phyloP scores from a whole-genome alignment of 768 basidiomycete species.

The Macrolepiota dolichaula region DNA sequence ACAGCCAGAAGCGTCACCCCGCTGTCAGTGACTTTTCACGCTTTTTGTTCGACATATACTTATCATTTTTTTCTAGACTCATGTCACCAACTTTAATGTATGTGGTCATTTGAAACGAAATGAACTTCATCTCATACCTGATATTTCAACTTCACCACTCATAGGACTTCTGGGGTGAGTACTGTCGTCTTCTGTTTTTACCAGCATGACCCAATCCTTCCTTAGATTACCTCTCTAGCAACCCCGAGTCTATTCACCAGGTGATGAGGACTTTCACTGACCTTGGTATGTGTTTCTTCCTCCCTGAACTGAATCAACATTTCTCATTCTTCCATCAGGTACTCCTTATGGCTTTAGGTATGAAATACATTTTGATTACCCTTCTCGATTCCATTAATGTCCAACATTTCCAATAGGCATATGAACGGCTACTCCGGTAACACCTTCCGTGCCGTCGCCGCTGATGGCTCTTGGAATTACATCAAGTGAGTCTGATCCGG shows the following conservation, averaged over 20 bases:
- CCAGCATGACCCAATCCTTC: background rate
- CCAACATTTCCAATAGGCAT: constrained; percentile 14
- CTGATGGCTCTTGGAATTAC: constrained; percentile 47
- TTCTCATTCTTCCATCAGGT: background rate
- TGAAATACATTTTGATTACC: background rate
- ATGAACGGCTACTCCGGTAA: constrained; percentile 18
- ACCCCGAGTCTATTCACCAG: constrained; percentile 44
- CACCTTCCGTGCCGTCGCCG: constrained; percentile 28
- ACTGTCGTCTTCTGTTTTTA: background rate
- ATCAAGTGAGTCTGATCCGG: constrained; percentile 37
- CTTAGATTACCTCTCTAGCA: constrained; percentile 44
- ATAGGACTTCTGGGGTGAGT: constrained; percentile 7
- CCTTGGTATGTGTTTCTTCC: constrained; percentile 31
- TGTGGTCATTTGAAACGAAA: background rate
- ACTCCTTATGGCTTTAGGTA: constrained; percentile 6
- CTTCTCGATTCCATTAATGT: constrained; percentile 11
- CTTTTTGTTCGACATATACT: background rate
- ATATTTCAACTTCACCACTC: background rate
- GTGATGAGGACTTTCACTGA: constrained; percentile 51
- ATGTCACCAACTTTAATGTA: constrained; percentile 2
- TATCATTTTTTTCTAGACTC: background rate
- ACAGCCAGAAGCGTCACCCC: constrained; percentile 46
- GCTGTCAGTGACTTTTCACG: constrained; percentile 30
- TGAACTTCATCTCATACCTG: background rate
- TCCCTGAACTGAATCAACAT: background rate